Evolutionary conservation across 176 grass and related monocot species (phyloP).

Genomic region (Juncus inflexus): DNA sequence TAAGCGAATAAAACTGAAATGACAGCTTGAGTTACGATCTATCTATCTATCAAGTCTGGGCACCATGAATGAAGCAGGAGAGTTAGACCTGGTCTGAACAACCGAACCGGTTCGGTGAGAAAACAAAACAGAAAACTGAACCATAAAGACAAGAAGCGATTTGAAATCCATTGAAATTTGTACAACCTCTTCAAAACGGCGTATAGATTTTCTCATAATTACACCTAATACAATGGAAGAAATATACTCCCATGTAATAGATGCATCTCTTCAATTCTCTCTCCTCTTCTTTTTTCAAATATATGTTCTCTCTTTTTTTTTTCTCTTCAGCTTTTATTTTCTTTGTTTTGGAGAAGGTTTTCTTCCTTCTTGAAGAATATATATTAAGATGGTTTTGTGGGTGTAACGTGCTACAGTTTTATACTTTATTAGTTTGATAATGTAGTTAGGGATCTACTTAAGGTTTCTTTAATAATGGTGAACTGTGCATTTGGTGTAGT

Average conservation of each 20-base stretch:
- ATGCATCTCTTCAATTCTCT: conserved; percentile 1
- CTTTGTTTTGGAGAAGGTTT: background rate
- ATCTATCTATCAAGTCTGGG: background rate
- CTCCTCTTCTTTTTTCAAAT: background rate
- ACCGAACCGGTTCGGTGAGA: background rate
- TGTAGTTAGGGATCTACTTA: no score
- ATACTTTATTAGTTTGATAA: no score
- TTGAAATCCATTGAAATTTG: conserved; percentile 9
- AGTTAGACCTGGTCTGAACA: no score
- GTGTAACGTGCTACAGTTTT: no score
- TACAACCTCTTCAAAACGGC: conserved; percentile 2
- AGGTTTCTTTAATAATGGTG: no score
- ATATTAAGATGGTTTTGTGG: no score
- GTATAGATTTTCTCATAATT: conserved; percentile 11
- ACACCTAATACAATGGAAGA: conserved; percentile 9
- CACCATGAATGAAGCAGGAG: no score
- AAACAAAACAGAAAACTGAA: background rate
- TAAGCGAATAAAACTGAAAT: background rate
- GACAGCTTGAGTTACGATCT: background rate
- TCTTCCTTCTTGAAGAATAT: no score
- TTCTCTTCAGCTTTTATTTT: background rate
- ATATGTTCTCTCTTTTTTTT: background rate
- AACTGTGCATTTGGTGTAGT: no score
- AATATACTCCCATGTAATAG: conserved; percentile 16
- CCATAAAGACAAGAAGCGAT: conserved; percentile 5